A percentile compares a stretch with the other conserved stretches of the same genome.
These are phyloP conservation scores for Cucurbita moschata DNA, from an alignment of 306 rosid species.

Conservation along the genomic window DNA sequence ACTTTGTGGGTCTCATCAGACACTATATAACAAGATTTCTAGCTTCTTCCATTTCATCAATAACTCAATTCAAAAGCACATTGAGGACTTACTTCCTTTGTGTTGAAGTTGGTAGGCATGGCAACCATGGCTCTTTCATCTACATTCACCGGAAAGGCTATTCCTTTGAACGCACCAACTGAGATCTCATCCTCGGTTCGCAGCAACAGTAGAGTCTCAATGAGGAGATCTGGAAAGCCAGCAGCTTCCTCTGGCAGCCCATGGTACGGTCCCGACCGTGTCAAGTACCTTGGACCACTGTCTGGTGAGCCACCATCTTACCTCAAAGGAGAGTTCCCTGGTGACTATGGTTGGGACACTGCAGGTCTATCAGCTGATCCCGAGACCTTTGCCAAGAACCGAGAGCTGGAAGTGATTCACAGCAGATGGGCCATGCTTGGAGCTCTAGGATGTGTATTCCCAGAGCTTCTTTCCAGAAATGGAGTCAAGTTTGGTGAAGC, in stretches of 20 bases:
- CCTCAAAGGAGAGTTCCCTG: constrained; percentile 18
- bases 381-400: constrained; percentile 22
- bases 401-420: constrained; percentile 21
- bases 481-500: constrained; percentile 28
- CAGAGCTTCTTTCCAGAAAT: constrained; percentile 27
- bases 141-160: constrained; percentile 16
- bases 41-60: neutral
- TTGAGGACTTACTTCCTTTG: neutral
- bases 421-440: constrained; percentile 27
- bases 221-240: constrained; percentile 18
- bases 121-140: constrained; percentile 26
- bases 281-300: constrained; percentile 28
- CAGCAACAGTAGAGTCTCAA: constrained; percentile 14
- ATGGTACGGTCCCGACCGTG: constrained; percentile 21
- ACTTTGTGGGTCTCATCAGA: constrained; percentile 9
- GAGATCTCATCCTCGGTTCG: constrained; percentile 7
- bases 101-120: constrained; percentile 3
- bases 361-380: constrained; percentile 23
- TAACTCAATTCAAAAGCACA: neutral
- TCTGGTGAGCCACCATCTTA: constrained; percentile 28
- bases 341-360: constrained; percentile 27
- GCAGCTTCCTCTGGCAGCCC: constrained; percentile 18
- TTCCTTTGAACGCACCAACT: constrained; percentile 10
- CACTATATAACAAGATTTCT: constrained; percentile 1
- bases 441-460: constrained; percentile 28